Evolutionary conservation across 1,139 yeast species (phyloP).

Genomic region (Taphrina populina): DNA sequence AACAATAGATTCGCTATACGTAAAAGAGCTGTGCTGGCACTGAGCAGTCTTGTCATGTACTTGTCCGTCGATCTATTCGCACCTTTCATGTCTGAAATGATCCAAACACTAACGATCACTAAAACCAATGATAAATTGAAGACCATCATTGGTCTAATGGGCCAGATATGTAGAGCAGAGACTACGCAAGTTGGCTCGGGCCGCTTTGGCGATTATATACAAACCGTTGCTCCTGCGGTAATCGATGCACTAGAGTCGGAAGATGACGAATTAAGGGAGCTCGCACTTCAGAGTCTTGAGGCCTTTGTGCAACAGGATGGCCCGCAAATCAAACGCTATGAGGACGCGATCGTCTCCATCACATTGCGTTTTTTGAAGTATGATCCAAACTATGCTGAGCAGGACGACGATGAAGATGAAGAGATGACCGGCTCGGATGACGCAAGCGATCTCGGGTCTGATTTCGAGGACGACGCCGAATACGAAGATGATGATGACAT

Average conservation of each 20-base stretch:
- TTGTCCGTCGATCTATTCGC: slow-evolving; percentile 44
- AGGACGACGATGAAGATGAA: slow-evolving; percentile 46
- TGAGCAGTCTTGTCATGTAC: slow-evolving; percentile 53
- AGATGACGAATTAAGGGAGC: slow-evolving; percentile 44
- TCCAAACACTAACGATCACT: slow-evolving; percentile 38
- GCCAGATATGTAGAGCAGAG: slow-evolving; percentile 35
- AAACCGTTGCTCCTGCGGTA: slow-evolving; percentile 40
- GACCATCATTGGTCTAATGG: slow-evolving; percentile 41
- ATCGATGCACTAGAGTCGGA: slow-evolving; percentile 39
- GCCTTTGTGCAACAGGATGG: slow-evolving; percentile 41
- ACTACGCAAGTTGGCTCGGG: slow-evolving; percentile 42
- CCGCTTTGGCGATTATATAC: slow-evolving; percentile 41
- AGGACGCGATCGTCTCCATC: slow-evolving; percentile 46
- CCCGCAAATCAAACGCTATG: slow-evolving; percentile 42
- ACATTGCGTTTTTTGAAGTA: slow-evolving; percentile 53
- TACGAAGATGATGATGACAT: slow-evolving; percentile 58
- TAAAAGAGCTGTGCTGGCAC: slow-evolving; percentile 54
- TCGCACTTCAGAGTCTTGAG: slow-evolving; percentile 44
- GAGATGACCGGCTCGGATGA: slow-evolving; percentile 49
- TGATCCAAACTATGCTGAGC: slow-evolving; percentile 57
- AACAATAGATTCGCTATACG: slow-evolving; percentile 42
- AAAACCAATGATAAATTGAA: slow-evolving; percentile 38
- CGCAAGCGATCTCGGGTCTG: slow-evolving; percentile 41
- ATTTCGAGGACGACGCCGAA: slow-evolving; percentile 47
- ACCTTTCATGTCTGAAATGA: slow-evolving; percentile 40